Evolutionary conservation across 805 yeast species (phyloP), one percentile per base, ranked within the genome.

Genomic region (Lipomyces anomalus): DNA sequence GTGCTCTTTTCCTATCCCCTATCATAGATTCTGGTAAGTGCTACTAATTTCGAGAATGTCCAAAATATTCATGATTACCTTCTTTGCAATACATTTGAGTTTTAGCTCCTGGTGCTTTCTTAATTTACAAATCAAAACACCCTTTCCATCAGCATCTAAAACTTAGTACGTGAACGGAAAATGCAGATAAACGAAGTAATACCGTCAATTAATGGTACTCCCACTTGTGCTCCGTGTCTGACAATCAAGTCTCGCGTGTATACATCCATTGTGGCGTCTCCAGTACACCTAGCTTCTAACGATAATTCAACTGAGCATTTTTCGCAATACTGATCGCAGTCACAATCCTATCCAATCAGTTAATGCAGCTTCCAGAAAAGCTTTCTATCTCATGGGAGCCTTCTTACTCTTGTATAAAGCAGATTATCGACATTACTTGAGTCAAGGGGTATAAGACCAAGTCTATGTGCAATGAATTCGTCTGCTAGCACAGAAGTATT

Each of bases 251-350:
- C 97, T 53, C 86, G 75, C 6, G 97, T 83, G 64, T 88, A 92
- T 9, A 92, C 89, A 56, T 82, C 86, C 77, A 87, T 84, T 7
- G 95, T 85, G 38, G 82, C 79, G 59, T 87, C 97, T 36, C 84
- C 73, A 52, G 85, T 90, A 64, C 96, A 90, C 53, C 79, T 73
- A n/a, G 96, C 98, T 46, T 85, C 80, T 53, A 92, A 69, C 47
- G 82, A 80, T 46, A 92, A 73, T 54, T 82, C 86, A 21, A 92
- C 97, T 3, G 95, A 82, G 69, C 99, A 92, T 65, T 84, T 82
- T 49, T 87, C 89, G 68, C 99, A 92, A 69, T 92, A 90, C 62
- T 89, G 94, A 64, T 92, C 98, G 71, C 99, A 92, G 36, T 95
- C 89, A 67, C 99, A 92, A 65, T 92, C 98, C 62, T 51, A 34